Conservation (phyloP, 805 yeast species). For the Wickerhamomyces pijperi region DNA sequence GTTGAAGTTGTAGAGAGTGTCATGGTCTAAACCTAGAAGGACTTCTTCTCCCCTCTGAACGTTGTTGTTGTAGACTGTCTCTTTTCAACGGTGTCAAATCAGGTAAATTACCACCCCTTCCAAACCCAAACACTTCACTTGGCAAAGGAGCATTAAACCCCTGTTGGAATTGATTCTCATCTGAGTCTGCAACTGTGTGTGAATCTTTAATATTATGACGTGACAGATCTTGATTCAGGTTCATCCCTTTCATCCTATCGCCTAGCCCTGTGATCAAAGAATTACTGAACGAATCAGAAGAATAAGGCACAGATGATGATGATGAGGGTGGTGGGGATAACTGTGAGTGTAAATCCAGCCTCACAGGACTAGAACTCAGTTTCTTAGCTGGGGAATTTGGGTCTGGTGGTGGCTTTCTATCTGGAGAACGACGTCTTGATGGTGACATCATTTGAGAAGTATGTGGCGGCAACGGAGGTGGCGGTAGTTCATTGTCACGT, state of each 20-base stretch:
- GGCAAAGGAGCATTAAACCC: neutral
- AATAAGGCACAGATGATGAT: too few species aligned
- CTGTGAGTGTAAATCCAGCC: slow-evolving; percentile 5
- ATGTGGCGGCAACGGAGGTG: slow-evolving; percentile 20
- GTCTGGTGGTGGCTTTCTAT: slow-evolving; percentile 14
- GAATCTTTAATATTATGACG: too few species aligned
- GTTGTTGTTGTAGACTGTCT: too few species aligned
- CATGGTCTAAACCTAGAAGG: neutral
- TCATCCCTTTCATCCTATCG: too few species aligned
- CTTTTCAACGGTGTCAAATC: too few species aligned
- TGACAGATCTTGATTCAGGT: too few species aligned
- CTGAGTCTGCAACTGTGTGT: too few species aligned
- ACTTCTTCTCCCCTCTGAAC: neutral
- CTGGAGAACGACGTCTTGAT: slow-evolving; percentile 9
- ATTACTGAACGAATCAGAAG: slow-evolving; percentile 14
- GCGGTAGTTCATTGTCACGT: neutral
- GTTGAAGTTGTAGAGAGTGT: too few species aligned
- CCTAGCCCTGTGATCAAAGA: too few species aligned
- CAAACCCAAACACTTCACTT: neutral
- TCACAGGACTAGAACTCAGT: slow-evolving; percentile 9
- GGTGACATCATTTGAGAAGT: slow-evolving; percentile 3
- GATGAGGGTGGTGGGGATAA: too few species aligned
- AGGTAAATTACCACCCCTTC: too few species aligned
- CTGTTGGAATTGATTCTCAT: neutral
- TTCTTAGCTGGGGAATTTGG: too few species aligned